phyloP scores from a whole-genome alignment of 352 stramenopile genomes.

The Aphanomyces euteiches region DNA sequence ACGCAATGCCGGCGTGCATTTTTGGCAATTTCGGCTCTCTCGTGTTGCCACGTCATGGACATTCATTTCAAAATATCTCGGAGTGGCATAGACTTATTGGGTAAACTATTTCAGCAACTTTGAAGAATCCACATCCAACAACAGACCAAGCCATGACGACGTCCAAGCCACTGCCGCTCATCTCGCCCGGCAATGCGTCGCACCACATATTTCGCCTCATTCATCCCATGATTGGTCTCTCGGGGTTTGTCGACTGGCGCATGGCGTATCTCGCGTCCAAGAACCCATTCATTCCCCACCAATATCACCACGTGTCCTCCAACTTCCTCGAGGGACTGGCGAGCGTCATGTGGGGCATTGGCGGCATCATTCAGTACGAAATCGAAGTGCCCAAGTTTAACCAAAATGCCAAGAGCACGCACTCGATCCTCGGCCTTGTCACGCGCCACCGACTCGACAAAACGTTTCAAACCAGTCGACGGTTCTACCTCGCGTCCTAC shows the following conservation, averaged over 20 bases:
- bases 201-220: conserved; percentile 23
- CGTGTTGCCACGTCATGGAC: too few species aligned
- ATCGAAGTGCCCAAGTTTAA: conserved; percentile 18
- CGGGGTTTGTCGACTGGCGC: conserved; percentile 21
- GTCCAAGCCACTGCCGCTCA: neutral
- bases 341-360: conserved; percentile 23
- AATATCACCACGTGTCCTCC: conserved; percentile 12
- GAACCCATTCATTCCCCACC: conserved; percentile 2
- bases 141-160: too few species aligned
- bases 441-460: conserved; percentile 9
- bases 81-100: too few species aligned
- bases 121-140: too few species aligned
- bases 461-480: conserved; percentile 16
- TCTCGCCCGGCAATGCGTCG: conserved; percentile 12
- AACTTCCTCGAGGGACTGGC: conserved; percentile 24
- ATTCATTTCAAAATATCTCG: too few species aligned
- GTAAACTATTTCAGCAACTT: too few species aligned
- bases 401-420: neutral
- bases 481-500: conserved; percentile 21
- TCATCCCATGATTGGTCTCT: conserved; percentile 20
- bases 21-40: too few species aligned
- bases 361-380: conserved; percentile 27
- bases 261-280: conserved; percentile 11
- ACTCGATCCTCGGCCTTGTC: conserved; percentile 8
- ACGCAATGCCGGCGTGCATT: too few species aligned